Evolutionary conservation across 2,329 filamentous ascomycete genomes (phyloP), one percentile per base, ranked within the genome.

Genomic region (Colletotrichum tanaceti): DNA sequence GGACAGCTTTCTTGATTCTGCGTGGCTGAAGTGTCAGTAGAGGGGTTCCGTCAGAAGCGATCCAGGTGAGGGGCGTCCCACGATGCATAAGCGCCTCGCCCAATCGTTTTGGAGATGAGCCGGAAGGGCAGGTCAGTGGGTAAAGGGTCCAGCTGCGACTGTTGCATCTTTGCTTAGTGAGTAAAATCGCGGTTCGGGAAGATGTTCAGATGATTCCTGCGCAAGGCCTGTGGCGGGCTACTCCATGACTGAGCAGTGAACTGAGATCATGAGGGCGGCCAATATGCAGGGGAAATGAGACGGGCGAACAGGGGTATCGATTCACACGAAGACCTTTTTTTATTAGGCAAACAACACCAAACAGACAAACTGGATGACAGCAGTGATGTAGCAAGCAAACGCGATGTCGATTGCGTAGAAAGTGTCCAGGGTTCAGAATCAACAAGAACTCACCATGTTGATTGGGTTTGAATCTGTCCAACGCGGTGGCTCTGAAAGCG

Each of bases 21-120:
- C 57, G 68, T 62, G 59, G 32, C 44, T 35, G 16, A 10, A 14
- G 14, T 55, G 47, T 68, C 59, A 61, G 58, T 64, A 58, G 65
- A 65, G 32, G 55, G 64, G 66, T 32, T 46, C 58, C 47, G 43
- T 54, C 44, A 47, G 20, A 6, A 20, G 38, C 41, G 58, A 39
- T 22, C 38, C 20, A 58, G 43, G 44, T 55, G 61, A 58, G 71
- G 38, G 60, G 55, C 46, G 63, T 58, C 81, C 80, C 82, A 98
- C 95, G 94, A 98, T 78, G 96, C 96, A 86, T 99, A 99, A 74
- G 96, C 96, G 74, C 96, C 96, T 78, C 93, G 91, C 64, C 96
- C 96, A 74, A 99, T 97, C 16, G 96, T 99, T 79, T 96, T 96
- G 70, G 96, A 98, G 75, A 99, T 88, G 76, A 99, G 91, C 72